These are phyloP conservation scores for Oryza nivara DNA, from an alignment of 176 grass and related monocot genomes.

Conservation along the genomic window DNA sequence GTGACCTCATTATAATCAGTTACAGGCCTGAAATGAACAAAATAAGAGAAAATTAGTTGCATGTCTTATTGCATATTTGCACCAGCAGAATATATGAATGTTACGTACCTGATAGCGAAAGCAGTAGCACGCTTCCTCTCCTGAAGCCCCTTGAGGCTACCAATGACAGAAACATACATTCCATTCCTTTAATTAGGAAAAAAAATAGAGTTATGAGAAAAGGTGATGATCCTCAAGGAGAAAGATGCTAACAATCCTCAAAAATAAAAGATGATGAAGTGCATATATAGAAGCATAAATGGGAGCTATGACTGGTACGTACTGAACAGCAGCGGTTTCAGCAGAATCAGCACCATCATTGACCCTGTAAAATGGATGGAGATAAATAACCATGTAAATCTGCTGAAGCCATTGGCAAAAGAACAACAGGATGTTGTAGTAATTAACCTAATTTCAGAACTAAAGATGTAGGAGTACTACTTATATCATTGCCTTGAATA, in stretches of 20 bases:
- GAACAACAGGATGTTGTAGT: neutral
- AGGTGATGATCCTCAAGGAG: neutral
- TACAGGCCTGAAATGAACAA: slow-evolving; percentile 61
- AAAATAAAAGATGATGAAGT: slow-evolving; percentile 11
- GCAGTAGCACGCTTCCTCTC: slow-evolving; percentile 81
- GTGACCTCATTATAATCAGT: slow-evolving; percentile 77
- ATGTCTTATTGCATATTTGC: neutral
- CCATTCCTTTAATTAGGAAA: slow-evolving; percentile 69
- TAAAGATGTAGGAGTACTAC: neutral
- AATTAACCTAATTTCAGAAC: slow-evolving; percentile 10
- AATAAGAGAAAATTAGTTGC: neutral
- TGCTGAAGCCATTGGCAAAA: neutral
- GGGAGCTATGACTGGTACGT: slow-evolving; percentile 22
- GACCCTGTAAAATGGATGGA: slow-evolving; percentile 60
- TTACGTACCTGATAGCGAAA: slow-evolving; percentile 65
- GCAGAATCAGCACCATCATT: slow-evolving; percentile 78
- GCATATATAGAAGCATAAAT: slow-evolving; percentile 10
- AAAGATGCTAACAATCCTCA: neutral
- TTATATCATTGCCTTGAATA: neutral
- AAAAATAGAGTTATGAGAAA: neutral
- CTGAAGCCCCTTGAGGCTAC: slow-evolving; percentile 82
- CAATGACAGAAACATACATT: slow-evolving; percentile 76
- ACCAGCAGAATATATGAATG: slow-evolving; percentile 10
- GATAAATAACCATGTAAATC: slow-evolving; percentile 19
- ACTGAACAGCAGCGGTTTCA: slow-evolving; percentile 86